phyloP scores from a whole-genome alignment of 2,329 filamentous ascomycete genomes.

The Fusarium tuaranense region DNA sequence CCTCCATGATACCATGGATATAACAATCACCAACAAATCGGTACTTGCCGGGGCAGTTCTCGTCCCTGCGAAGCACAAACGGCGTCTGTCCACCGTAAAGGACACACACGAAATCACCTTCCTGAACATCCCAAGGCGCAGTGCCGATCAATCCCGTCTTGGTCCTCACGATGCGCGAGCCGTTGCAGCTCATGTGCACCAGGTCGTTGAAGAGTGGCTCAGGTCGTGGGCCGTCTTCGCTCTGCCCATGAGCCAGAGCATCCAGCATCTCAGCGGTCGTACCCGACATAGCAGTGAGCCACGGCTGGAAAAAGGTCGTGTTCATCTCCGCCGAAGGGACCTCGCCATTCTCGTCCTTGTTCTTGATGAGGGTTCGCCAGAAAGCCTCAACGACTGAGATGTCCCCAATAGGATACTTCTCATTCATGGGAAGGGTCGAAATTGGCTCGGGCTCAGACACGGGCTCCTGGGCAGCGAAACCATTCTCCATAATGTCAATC shows the following conservation, averaged over 20 bases:
- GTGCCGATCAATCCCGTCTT: slow-evolving; percentile 8
- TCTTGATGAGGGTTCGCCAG: slow-evolving; percentile 11
- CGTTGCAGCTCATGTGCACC: slow-evolving; percentile 14
- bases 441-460: not conserved
- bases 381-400: slow-evolving; percentile 9
- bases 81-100: slow-evolving; percentile 10
- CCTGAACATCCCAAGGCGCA: slow-evolving; percentile 1
- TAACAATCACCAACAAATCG: slow-evolving; percentile 11
- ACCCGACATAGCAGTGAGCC: slow-evolving; percentile 6
- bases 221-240: slow-evolving; percentile 7
- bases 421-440: slow-evolving; percentile 2
- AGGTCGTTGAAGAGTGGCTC: slow-evolving; percentile 16
- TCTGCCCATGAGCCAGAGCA: slow-evolving; percentile 1
- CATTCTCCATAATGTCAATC: not conserved
- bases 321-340: slow-evolving; percentile 2
- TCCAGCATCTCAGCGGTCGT: slow-evolving; percentile 7
- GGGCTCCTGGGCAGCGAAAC: not conserved
- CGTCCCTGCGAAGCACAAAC: slow-evolving; percentile 5
- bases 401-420: slow-evolving; percentile 7
- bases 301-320: slow-evolving; percentile 6
- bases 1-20: slow-evolving; percentile 14
- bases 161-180: slow-evolving; percentile 9
- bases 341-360: slow-evolving; percentile 12
- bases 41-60: slow-evolving; percentile 7
- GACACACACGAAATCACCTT: slow-evolving; percentile 6